A percentile compares a stretch with the other conserved stretches of the same genome.
Conservation (phyloP, 805 yeast species). For the Saccharomycopsis babjevae region DNA sequence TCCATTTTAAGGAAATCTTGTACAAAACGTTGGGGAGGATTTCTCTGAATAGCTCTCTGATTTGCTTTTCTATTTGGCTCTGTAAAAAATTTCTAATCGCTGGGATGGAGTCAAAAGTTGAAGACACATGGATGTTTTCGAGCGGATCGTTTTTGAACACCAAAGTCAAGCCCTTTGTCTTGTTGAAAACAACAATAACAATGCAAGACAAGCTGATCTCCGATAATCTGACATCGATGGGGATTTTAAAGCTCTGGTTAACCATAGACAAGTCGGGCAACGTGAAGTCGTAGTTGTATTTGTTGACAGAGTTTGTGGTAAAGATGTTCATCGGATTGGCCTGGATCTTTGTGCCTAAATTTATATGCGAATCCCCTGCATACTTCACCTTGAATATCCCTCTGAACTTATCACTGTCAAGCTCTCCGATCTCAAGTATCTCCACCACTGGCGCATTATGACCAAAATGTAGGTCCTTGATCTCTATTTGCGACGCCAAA, state of each 20-base stretch:
- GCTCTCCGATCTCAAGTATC: constrained; percentile 73
- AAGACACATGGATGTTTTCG: constrained; percentile 69
- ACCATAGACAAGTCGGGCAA: constrained; percentile 60
- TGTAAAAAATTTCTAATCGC: constrained; percentile 79
- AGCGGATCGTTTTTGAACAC: constrained; percentile 86
- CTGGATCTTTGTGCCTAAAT: constrained; percentile 69
- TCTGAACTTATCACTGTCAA: constrained; percentile 64
- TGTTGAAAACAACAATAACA: constrained; percentile 73
- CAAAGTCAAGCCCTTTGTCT: constrained; percentile 72
- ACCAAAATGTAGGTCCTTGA: constrained; percentile 65
- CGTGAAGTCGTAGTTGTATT: constrained; percentile 39
- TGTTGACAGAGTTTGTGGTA: constrained; percentile 26
- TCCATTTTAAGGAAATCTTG: constrained; percentile 59
- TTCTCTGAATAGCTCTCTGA: constrained; percentile 72
- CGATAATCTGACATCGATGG: constrained; percentile 64
- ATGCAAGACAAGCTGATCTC: constrained; percentile 69
- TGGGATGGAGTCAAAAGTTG: constrained; percentile 79
- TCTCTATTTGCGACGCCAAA: constrained; percentile 56
- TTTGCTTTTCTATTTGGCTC: constrained; percentile 70
- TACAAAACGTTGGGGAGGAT: constrained; percentile 75
- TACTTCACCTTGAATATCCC: constrained; percentile 75
- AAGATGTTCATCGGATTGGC: constrained; percentile 76
- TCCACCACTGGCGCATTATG: constrained; percentile 65
- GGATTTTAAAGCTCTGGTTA: constrained; percentile 61
- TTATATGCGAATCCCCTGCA: constrained; percentile 64